phyloP scores from a whole-genome alignment of 306 rosid genomes.

The Quercus gilva region DNA sequence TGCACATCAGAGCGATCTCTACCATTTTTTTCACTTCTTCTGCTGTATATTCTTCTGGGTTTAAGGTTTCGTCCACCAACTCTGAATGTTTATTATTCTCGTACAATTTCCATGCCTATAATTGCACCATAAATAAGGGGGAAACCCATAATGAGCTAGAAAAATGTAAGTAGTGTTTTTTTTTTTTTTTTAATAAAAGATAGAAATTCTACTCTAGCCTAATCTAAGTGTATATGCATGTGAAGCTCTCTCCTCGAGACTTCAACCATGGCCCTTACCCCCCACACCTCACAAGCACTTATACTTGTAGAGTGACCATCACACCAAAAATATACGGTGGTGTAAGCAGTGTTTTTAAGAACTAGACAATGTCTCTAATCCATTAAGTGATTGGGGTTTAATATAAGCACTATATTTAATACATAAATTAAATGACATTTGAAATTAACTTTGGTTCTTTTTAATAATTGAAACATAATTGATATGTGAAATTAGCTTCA shows the following conservation, averaged over 20 bases:
- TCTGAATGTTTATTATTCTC: constrained; percentile 40
- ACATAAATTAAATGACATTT: too few relatives aligned
- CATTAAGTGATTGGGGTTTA: too few relatives aligned
- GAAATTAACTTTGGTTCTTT: too few relatives aligned
- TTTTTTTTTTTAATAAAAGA: too few relatives aligned
- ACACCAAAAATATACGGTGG: accelerated
- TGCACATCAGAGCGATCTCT: constrained; percentile 58
- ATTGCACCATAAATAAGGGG: background rate
- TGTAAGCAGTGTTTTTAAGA: too few relatives aligned
- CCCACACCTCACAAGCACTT: accelerated
- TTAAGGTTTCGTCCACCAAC: constrained; percentile 45
- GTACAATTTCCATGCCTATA: constrained; percentile 57
- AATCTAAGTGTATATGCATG: too few relatives aligned
- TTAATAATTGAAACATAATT: too few relatives aligned
- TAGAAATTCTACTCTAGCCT: accelerated
- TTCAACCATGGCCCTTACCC: accelerated
- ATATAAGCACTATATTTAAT: too few relatives aligned
- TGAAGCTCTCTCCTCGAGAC: too few relatives aligned
- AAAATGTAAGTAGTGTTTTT: background rate
- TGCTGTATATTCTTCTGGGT: constrained; percentile 39
- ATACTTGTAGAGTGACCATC: too few relatives aligned
- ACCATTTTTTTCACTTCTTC: constrained; percentile 50
- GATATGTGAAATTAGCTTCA: too few relatives aligned
- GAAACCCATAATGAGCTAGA: background rate
- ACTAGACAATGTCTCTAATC: too few relatives aligned